A percentile compares a stretch with the other conserved stretches of the same genome.
phyloP scores from a whole-genome alignment of 2,329 filamentous ascomycete species.

The Pyrenochaeta sp. region DNA sequence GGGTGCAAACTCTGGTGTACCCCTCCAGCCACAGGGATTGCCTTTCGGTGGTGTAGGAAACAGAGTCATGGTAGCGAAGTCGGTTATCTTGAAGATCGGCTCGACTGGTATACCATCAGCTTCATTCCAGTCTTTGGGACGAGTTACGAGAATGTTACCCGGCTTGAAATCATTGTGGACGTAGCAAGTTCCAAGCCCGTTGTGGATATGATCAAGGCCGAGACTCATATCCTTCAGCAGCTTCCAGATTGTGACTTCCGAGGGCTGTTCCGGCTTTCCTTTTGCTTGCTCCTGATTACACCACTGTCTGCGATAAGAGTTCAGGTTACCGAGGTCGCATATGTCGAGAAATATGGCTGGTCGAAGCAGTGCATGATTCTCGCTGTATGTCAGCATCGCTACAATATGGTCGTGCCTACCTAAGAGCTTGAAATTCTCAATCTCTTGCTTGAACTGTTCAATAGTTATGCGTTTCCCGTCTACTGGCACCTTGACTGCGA shows the following conservation, averaged over 20 bases:
- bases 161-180: constrained; percentile 92
- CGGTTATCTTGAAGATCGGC: constrained; percentile 37
- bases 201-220: constrained; percentile 33
- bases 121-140: constrained; percentile 1
- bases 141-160: constrained; percentile 83
- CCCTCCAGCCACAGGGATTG: neutral
- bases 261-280: constrained; percentile 1
- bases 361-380: constrained; percentile 1
- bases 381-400: constrained; percentile 9
- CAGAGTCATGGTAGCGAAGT: constrained; percentile 24
- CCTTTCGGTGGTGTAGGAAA: neutral
- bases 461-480: neutral
- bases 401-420: constrained; percentile 22
- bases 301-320: constrained; percentile 13
- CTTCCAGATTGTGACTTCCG: constrained; percentile 40
- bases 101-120: constrained; percentile 14
- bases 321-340: constrained; percentile 27
- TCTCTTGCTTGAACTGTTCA: neutral
- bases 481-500: neutral
- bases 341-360: constrained; percentile 32
- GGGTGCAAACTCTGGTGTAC: constrained; percentile 34
- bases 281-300: constrained; percentile 3
- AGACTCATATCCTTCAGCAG: constrained; percentile 32
- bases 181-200: constrained; percentile 49
- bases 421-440: neutral